Conservation (phyloP, 2,329 filamentous ascomycete genomes). For the Pseudocercospora cruenta region DNA sequence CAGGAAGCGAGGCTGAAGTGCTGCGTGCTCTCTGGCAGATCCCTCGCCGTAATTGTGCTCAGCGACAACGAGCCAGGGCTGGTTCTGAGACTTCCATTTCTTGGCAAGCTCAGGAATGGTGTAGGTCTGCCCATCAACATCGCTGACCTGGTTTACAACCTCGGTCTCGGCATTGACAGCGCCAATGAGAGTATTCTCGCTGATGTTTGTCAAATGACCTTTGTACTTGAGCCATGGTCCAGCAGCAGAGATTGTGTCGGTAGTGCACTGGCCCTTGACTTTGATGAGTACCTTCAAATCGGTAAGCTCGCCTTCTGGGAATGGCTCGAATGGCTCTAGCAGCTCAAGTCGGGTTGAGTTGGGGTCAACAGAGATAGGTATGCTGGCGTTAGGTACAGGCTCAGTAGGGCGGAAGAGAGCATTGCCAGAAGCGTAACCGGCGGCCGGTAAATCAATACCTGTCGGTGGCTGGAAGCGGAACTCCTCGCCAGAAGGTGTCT, state of each 20-base stretch:
- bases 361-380: conserved; percentile 77
- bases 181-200: conserved; percentile 94
- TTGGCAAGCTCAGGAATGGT: conserved; percentile 87
- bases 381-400: conserved; percentile 70
- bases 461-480: conserved; percentile 83
- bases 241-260: conserved; percentile 95
- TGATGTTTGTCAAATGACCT: conserved; percentile 97
- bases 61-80: conserved; percentile 90
- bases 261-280: conserved; percentile 96
- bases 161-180: conserved; percentile 89
- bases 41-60: conserved; percentile 98
- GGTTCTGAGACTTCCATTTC: conserved; percentile 75
- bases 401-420: conserved; percentile 72
- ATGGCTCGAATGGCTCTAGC: conserved; percentile 85
- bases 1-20: conserved; percentile 86
- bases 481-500: conserved; percentile 72
- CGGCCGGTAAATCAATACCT: conserved; percentile 63
- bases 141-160: conserved; percentile 91
- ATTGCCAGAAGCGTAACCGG: conserved; percentile 81
- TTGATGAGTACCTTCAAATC: conserved; percentile 90
- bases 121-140: conserved; percentile 68
- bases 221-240: conserved; percentile 99
- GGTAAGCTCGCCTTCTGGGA: conserved; percentile 72
- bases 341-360: conserved; percentile 88
- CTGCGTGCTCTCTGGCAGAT: conserved; percentile 85